These are phyloP conservation scores for Exserohilum rostratum DNA, from an alignment of 2,329 filamentous ascomycete genomes.

Conservation along the genomic window DNA sequence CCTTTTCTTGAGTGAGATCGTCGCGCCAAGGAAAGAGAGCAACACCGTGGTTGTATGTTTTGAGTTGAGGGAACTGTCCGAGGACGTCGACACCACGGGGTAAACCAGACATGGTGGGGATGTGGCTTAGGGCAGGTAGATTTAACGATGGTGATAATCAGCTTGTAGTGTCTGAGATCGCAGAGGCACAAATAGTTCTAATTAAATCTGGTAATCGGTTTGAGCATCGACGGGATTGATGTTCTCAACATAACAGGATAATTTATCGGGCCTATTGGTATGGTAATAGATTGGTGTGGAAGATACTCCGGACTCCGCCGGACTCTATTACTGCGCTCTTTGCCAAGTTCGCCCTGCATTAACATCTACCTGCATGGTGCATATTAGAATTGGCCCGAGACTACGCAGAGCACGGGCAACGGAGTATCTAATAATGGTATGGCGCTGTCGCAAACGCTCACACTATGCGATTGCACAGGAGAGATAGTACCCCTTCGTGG, in stretches of 20 bases:
- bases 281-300: background rate
- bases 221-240: background rate
- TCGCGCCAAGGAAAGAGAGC: background rate
- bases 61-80: background rate
- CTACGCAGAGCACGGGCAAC: background rate
- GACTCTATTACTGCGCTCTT: background rate
- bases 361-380: background rate
- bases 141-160: background rate
- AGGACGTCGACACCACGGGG: background rate
- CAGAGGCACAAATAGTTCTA: background rate
- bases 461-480: background rate
- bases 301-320: background rate
- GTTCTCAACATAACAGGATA: background rate
- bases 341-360: background rate
- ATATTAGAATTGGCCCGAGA: background rate
- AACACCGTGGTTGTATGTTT: background rate
- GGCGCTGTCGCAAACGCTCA: background rate
- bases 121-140: background rate
- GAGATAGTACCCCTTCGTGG: background rate
- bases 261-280: background rate
- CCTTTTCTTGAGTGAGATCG: background rate
- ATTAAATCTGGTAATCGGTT: background rate
- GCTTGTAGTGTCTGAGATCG: background rate
- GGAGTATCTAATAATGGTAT: background rate
- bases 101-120: background rate